Evolutionary conservation across 129 eudicot genomes (phyloP).

Genomic region (Ambrosia artemisiifolia): DNA sequence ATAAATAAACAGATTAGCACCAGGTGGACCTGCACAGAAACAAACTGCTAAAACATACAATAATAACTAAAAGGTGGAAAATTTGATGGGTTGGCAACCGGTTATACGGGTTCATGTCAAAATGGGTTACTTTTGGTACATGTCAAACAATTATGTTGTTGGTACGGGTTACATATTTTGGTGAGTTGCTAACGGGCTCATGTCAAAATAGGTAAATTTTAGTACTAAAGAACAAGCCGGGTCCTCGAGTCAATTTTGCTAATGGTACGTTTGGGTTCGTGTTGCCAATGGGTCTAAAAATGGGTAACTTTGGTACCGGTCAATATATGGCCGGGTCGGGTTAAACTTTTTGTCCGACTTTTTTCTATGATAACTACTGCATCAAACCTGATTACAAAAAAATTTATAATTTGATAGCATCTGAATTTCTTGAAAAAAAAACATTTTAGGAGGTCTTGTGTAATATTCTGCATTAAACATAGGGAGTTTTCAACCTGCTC

Average conservation of each 20-base stretch:
- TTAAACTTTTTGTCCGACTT: not conserved
- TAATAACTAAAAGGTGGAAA: not conserved
- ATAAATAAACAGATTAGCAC: slow-evolving; percentile 90
- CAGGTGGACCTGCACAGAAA: slow-evolving; percentile 75
- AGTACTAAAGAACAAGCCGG: not conserved
- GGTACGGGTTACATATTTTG: too few species aligned
- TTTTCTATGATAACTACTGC: not conserved
- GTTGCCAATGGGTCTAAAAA: not conserved
- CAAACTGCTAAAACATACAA: slow-evolving; percentile 7
- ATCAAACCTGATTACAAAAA: not conserved
- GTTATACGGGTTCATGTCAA: not conserved
- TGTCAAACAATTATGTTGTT: too few species aligned
- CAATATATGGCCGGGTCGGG: not conserved
- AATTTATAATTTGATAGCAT: not conserved
- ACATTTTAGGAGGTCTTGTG: not conserved
- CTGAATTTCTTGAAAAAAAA: not conserved
- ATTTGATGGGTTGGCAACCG: not conserved
- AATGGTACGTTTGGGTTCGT: too few species aligned
- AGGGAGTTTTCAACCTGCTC: not conserved
- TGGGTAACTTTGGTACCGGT: not conserved
- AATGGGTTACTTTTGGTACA: not conserved
- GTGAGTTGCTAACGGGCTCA: not conserved
- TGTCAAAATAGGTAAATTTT: not conserved
- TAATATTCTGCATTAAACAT: not conserved
- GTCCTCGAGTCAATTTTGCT: too few species aligned